Percentiles rank a stretch among this genome's conserved stretches.
Evolutionary conservation across 768 basidiomycete species (phyloP).

Genomic region (Mycena olivaceomarginata): DNA sequence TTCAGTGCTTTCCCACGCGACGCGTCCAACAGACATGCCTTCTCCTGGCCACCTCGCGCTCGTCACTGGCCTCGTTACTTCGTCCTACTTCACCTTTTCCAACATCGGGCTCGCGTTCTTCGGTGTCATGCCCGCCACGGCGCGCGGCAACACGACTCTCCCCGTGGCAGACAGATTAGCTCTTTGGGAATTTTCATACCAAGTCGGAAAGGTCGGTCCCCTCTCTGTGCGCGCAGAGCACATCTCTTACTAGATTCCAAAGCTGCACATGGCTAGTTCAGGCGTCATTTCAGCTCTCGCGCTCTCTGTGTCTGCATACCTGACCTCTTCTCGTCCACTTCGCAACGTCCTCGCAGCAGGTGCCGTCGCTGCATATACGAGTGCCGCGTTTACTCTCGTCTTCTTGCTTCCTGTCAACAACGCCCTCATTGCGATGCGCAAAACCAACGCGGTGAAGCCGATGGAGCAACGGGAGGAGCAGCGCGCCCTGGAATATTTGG

Average conservation of each 20-base stretch:
- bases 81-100: constrained; percentile 33
- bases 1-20: too few species aligned
- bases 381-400: background rate
- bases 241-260: background rate
- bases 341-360: constrained; percentile 28
- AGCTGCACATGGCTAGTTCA: constrained; percentile 22
- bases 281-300: background rate
- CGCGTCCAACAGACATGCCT: constrained; percentile 1
- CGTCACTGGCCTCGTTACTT: constrained; percentile 15
- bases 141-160: constrained; percentile 11
- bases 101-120: constrained; percentile 7
- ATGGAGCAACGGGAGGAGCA: constrained; percentile 10
- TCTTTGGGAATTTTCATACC: constrained; percentile 14
- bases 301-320: constrained; percentile 16
- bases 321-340: background rate
- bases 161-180: constrained; percentile 8
- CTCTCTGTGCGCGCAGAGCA: background rate
- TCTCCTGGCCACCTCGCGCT: constrained; percentile 23
- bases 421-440: background rate
- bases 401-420: constrained; percentile 27
- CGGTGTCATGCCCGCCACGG: constrained; percentile 35
- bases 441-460: background rate
- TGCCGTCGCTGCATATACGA: constrained; percentile 1
- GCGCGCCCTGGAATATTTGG: constrained; percentile 5
- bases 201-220: constrained; percentile 3